Percentiles rank a stretch among this genome's conserved stretches.
Evolutionary conservation across 768 basidiomycete species (phyloP).

Genomic region (Naganishia randhawae): DNA sequence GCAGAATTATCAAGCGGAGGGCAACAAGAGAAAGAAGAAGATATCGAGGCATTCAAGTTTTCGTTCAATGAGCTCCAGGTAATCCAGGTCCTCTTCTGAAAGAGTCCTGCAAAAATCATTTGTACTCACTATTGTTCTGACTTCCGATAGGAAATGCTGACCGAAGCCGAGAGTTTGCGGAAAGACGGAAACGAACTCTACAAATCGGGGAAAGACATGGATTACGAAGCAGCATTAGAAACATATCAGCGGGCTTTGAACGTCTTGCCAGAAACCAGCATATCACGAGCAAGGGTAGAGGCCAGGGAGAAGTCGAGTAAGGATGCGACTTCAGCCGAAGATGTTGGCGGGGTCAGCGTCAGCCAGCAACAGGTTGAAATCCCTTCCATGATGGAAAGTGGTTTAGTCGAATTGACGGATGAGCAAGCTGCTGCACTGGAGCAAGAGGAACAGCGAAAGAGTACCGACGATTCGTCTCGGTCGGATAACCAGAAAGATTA

Average conservation of each 20-base stretch:
- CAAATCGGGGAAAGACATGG: slow-evolving; percentile 16
- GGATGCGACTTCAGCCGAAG: too few relatives aligned
- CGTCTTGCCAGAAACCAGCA: slow-evolving; percentile 2
- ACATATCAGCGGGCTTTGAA: slow-evolving; percentile 2
- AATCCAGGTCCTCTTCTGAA: background rate
- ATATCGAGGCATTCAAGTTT: slow-evolving; percentile 2
- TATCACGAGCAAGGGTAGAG: background rate
- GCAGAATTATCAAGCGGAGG: background rate
- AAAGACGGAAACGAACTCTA: slow-evolving; percentile 17
- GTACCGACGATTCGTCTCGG: background rate
- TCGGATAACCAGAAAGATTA: background rate
- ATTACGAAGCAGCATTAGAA: slow-evolving; percentile 14
- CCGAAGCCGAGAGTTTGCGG: slow-evolving; percentile 11
- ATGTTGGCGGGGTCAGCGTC: too few relatives aligned
- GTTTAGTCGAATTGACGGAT: slow-evolving; percentile 20
- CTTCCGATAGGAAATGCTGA: background rate
- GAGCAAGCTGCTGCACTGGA: slow-evolving; percentile 15
- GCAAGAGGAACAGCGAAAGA: background rate
- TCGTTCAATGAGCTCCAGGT: slow-evolving; percentile 12
- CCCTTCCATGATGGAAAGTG: background rate
- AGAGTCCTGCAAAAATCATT: background rate
- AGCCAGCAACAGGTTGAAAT: background rate
- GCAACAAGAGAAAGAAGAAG: background rate
- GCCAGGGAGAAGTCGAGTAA: background rate
- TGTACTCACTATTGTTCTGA: background rate